Base-by-base conservation (phyloP, 192 early-diverging fungal species). In the Umbelopsis isabellina region DNA sequence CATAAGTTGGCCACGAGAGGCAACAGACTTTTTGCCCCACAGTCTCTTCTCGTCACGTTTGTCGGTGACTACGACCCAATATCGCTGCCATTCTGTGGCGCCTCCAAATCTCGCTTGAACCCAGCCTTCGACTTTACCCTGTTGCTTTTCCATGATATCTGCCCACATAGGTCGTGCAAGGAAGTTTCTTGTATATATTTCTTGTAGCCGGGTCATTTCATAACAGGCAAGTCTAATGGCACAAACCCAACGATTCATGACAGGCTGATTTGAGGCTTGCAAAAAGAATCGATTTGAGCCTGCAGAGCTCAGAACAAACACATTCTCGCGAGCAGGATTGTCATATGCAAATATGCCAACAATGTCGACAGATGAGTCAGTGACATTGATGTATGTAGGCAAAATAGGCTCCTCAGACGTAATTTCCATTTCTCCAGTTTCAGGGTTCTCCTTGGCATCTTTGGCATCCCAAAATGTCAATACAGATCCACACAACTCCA, bases 351-450 rank as follows among this genome's bases (percentile, higher is more conserved):
- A 76, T 37, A 79, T 81, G 66, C 86, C 88, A 41, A 88, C 79
- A 53, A 90, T 85, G 22, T 85, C 80, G 45, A 87, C 85, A 11
- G 72, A 80, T 2, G 88, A 84, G 67, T 92, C 91, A 46, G 90
- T 84, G 53, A 94, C 86, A 78, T 92, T 94, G 83, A 92, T 91
- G 75, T 87, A 91, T 53, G 88, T 86, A 49, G 87, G 85, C 27
- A 86, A 78, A 1, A 83, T 79, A 61, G 74, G 76, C 53, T 90
- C 85, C 61, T 82, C 80, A 23, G 79, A 77, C 0, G 72, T 79
- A 18, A 82, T 72, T 15, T 30, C 70, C 16, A n/a, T 41, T 16
- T 66, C 46, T 30, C 45, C 49, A 23, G 33, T 16, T 46, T 23
- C 20, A 21, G 46, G 70, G 5, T 48, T 51, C 6, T 67, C 51